Percentiles rank a stretch among this genome's conserved stretches.
These are phyloP conservation scores for Gastrodia elata DNA, from an alignment of 106 monocot species.

Conservation along the genomic window DNA sequence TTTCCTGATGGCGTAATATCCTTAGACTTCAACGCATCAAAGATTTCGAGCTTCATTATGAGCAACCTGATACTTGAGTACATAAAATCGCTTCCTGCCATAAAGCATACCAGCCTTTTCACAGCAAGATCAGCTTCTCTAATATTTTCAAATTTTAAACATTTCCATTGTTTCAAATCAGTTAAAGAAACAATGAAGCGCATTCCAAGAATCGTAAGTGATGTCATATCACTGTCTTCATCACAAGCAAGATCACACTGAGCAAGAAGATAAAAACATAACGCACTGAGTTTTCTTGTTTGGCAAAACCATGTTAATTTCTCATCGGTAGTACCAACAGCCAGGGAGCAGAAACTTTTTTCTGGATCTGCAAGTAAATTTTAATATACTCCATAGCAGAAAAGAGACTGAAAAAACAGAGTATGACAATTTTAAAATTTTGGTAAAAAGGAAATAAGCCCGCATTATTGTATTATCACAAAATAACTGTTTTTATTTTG, in stretches of 20 bases:
- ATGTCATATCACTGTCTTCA: slow-evolving; percentile 28
- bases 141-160: slow-evolving; percentile 26
- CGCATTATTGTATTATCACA: neutral
- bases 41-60: slow-evolving; percentile 30
- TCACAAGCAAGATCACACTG: slow-evolving; percentile 32
- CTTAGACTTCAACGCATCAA: slow-evolving; percentile 22
- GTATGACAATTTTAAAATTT: neutral
- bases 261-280: slow-evolving; percentile 66
- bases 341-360: slow-evolving; percentile 61
- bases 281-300: slow-evolving; percentile 47
- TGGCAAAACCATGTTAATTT: slow-evolving; percentile 77
- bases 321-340: slow-evolving; percentile 53
- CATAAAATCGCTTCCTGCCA: slow-evolving; percentile 31
- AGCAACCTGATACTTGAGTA: slow-evolving; percentile 55
- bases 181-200: slow-evolving; percentile 59
- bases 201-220: slow-evolving; percentile 47
- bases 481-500: too few relatives aligned
- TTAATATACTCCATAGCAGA: neutral
- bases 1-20: slow-evolving; percentile 20
- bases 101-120: slow-evolving; percentile 46
- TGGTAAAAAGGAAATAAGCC: neutral
- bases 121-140: slow-evolving; percentile 30
- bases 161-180: slow-evolving; percentile 65
- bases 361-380: slow-evolving; percentile 41
- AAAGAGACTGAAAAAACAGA: neutral